Base-by-base conservation (phyloP, 2,329 filamentous ascomycete species). In the Fusarium sp. region DNA sequence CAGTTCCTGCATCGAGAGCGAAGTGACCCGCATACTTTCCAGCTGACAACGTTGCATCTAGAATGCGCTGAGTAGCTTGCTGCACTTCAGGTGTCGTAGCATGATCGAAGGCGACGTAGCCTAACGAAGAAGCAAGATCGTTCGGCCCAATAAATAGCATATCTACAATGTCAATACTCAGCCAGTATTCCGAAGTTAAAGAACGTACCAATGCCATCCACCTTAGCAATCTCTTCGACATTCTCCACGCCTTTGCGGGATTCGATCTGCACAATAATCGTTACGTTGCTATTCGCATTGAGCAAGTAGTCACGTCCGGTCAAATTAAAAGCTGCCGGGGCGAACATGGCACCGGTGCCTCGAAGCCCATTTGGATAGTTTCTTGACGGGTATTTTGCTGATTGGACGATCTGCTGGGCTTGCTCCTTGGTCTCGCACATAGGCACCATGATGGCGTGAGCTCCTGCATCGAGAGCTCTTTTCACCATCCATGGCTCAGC, bases 141-240 rank as follows among this genome's bases (percentile, higher is more conserved):
- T 64, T 64, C 1, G 61, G 61, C 3, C 61, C 57, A 31, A 64
- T 61, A 20, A 64, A 64, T 2, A 64, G 50, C 61, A 64, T 61
- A 15, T 64, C 61, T 59, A 18, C 4, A 15, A 40, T 1, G 11
- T 40, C 14, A 33, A 15, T 7, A 33, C 13, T 15, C 11, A 4
- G 29, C 14, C 31, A 33, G 13, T 13, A 6, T 14, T 15, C 31
- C 15, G 13, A 3, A 33, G 13, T 3, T 14, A 33, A 15, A 31
- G 29, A 33, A 33, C 31, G 5, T 15, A 33, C 37, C 37, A 5
- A n/a, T 40, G 14, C 37, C 37, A 18, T 21, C 37, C 4, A 40
- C 37, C 7, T 15, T 40, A 7, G 37, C 37, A 23, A 40, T 40
- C 20, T 40, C 37, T 5, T 40, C 37, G 6, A 40, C 37, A 21